Evolutionary conservation across 257 asterid genomes (phyloP), one percentile per base, ranked within the genome.

Genomic region (Euphrasia confusa): DNA sequence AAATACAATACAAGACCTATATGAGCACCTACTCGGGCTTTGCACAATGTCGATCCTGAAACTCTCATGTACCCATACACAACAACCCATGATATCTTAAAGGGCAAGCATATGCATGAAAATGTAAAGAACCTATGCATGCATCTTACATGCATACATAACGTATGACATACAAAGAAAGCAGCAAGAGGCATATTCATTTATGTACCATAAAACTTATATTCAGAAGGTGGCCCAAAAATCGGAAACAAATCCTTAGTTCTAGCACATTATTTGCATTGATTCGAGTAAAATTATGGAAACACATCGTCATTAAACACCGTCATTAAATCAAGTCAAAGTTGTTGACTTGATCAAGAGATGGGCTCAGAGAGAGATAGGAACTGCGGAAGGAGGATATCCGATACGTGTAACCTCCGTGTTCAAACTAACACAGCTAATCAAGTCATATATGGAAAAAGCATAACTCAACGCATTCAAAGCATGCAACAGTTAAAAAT

Each of bases 381-480:
- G 63, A 58, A 45, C 9, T 7, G 5, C 14, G 48, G 49, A 58
- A 3, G 8, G 47, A 33, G 24, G 39, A 47, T 14, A 10, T 1
- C 14, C 27, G 56, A 47, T 14, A 10, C 4, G 24, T 40, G 56
- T 24, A 10, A 58, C 26, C 66, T n/a, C 47, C 5, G 10, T 1
- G 53, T 63, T 24, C 30, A 63, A 58, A 74, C 66, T 59, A 45
- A 14, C 68, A 72, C 33, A 40, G 63, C 17, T 33, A 64, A 68
- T 30, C 77, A 53, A 57, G 65, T 53, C 27, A 45, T 75, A 54
- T 64, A 15, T 60, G 63, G 37, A 35, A 58, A 60, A 61, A 37
- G 69, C 53, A 67, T n/a, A 58, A 71, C 35, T 54, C 56, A 55
- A 64, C 76, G 64, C 54, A 70, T 33, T 53, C 64, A 28, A 66